Percentiles rank a stretch among this genome's conserved stretches.
Conservation (phyloP, 306 rosid genomes). For the Morella rubra region DNA sequence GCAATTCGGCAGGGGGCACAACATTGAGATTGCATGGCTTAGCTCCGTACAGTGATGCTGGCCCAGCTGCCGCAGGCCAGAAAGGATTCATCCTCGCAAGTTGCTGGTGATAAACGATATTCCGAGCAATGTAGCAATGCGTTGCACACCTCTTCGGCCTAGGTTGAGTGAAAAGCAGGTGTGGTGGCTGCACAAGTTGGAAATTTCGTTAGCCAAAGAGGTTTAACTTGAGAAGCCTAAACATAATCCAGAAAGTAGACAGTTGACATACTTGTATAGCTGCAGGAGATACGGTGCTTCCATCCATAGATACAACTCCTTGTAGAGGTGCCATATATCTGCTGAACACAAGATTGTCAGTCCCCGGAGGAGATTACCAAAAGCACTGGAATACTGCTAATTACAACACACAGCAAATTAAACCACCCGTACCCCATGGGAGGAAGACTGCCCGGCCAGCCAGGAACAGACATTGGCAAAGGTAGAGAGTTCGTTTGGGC, state of each 20-base stretch:
- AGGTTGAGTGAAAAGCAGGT: slow-evolving; percentile 71
- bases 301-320: slow-evolving; percentile 93
- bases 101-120: slow-evolving; percentile 70
- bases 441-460: slow-evolving; percentile 90
- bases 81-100: slow-evolving; percentile 81
- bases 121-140: slow-evolving; percentile 89
- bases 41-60: slow-evolving; percentile 71
- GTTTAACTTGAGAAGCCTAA: not conserved
- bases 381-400: slow-evolving; percentile 1
- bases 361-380: slow-evolving; percentile 25
- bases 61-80: slow-evolving; percentile 92
- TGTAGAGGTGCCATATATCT: slow-evolving; percentile 91
- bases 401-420: slow-evolving; percentile 14
- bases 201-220: not conserved
- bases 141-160: slow-evolving; percentile 93
- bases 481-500: slow-evolving; percentile 67
- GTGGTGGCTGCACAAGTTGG: slow-evolving; percentile 56
- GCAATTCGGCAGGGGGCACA: slow-evolving; percentile 62
- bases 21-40: slow-evolving; percentile 64
- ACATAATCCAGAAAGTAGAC: too few species aligned
- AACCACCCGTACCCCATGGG: slow-evolving; percentile 73
- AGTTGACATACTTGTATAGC: slow-evolving; percentile 56
- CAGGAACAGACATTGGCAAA: slow-evolving; percentile 69
- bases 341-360: slow-evolving; percentile 47
- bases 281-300: slow-evolving; percentile 67